A percentile compares a stretch with the other conserved stretches of the same genome.
Conservation (phyloP, 1,139 yeast species). For the Geotrichum macrosporum region DNA sequence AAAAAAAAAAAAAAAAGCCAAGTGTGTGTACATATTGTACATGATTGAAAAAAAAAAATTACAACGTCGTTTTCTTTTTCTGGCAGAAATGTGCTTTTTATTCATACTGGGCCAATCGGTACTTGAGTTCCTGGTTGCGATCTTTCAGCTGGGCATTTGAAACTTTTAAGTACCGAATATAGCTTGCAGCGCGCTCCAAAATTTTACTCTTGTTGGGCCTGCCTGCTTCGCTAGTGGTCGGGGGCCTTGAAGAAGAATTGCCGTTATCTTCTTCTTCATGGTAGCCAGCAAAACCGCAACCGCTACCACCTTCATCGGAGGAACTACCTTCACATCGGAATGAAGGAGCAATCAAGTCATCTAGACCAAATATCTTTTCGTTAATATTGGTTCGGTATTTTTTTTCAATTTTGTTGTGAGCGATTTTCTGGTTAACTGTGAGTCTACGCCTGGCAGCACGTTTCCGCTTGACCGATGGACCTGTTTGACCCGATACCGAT, state of each 20-base stretch:
- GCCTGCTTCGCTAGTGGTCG: not conserved
- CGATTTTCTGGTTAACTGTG: conserved; percentile 60
- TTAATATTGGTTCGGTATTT: conserved; percentile 69
- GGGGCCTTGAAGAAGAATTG: too few relatives aligned
- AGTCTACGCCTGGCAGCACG: conserved; percentile 55
- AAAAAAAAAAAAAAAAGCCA: too few relatives aligned
- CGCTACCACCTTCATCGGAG: not conserved
- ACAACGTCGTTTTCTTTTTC: too few relatives aligned
- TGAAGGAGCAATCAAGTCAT: conserved; percentile 57
- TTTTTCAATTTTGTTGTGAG: conserved; percentile 67
- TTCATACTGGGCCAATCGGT: not conserved
- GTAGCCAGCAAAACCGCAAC: too few relatives aligned
- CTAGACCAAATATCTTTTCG: conserved; percentile 63
- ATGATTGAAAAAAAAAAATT: too few relatives aligned
- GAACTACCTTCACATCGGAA: conserved; percentile 48
- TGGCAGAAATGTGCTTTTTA: too few relatives aligned
- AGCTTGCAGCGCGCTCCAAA: conserved; percentile 16
- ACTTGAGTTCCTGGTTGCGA: not conserved
- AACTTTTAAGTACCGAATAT: conserved; percentile 12
- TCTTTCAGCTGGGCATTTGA: conserved; percentile 6
- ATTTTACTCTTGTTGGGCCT: conserved; percentile 18
- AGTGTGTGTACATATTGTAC: too few relatives aligned
- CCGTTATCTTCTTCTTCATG: not conserved
- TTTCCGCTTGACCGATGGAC: conserved; percentile 38
- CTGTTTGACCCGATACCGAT: too few relatives aligned